Conservation (phyloP, 129 eudicot species). For the Smallanthus sonchifolius region DNA sequence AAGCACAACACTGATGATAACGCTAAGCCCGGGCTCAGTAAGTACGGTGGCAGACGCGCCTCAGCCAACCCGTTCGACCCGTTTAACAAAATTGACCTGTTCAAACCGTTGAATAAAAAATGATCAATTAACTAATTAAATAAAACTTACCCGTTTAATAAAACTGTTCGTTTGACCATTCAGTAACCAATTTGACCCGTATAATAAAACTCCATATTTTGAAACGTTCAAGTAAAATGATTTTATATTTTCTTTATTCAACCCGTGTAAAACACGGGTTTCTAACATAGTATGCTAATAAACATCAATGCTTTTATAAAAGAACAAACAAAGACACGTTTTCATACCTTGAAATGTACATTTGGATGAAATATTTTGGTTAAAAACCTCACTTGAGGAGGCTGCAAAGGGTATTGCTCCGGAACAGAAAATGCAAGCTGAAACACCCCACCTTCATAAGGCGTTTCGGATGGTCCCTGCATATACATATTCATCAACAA, state of each 20-base stretch:
- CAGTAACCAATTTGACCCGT: too few relatives aligned
- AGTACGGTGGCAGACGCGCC: not conserved
- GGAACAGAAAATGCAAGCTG: constrained; percentile 98
- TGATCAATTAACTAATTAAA: too few relatives aligned
- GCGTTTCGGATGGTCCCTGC: constrained; percentile 97
- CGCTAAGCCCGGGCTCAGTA: constrained; percentile 2
- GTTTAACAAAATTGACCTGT: too few relatives aligned
- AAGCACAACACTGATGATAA: constrained; percentile 1
- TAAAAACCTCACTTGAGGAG: constrained; percentile 97
- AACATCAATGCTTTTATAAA: not conserved
- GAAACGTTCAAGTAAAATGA: too few relatives aligned
- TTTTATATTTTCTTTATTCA: too few relatives aligned
- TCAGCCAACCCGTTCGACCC: too few relatives aligned
- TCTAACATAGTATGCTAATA: not conserved
- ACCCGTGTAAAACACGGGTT: too few relatives aligned
- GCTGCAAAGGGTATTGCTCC: constrained; percentile 98
- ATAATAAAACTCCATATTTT: too few relatives aligned
- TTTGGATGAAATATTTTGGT: constrained; percentile 97
- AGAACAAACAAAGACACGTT: not conserved
- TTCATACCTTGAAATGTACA: constrained; percentile 90
- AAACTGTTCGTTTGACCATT: too few relatives aligned
- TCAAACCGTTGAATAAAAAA: too few relatives aligned
- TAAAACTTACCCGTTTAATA: too few relatives aligned
- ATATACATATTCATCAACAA: constrained; percentile 7
- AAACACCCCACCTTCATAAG: constrained; percentile 93